A percentile compares a stretch with the other conserved stretches of the same genome.
These are phyloP conservation scores for Aureobasidium zeae DNA, from an alignment of 2,329 filamentous ascomycete species.

Conservation along the genomic window DNA sequence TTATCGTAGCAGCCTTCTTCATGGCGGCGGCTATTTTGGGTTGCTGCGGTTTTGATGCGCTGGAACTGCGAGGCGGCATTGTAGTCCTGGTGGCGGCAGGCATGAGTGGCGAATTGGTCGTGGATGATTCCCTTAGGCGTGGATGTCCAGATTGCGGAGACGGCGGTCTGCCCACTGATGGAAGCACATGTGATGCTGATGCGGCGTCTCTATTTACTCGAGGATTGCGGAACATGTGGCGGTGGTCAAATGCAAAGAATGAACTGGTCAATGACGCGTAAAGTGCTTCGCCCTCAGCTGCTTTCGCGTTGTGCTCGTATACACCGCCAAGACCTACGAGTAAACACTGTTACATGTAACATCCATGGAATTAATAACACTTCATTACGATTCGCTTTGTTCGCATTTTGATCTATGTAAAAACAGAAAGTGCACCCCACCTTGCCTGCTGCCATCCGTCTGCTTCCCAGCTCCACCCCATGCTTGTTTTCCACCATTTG, in stretches of 20 bases:
- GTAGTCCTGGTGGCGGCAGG: slow-evolving; percentile 24
- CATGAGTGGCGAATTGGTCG: slow-evolving; percentile 20
- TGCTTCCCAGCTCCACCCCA: background rate
- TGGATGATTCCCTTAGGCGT: background rate
- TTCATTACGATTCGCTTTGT: slow-evolving; percentile 1
- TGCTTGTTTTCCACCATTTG: slow-evolving; percentile 4
- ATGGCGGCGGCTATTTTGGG: slow-evolving; percentile 26
- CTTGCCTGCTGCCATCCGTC: background rate
- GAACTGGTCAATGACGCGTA: background rate
- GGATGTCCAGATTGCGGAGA: slow-evolving; percentile 36
- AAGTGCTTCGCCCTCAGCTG: slow-evolving; percentile 9
- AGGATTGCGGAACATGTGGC: slow-evolving; percentile 47
- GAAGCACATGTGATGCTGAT: slow-evolving; percentile 29
- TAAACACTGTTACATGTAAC: background rate
- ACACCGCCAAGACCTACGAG: slow-evolving; percentile 8
- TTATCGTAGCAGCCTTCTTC: slow-evolving; percentile 27
- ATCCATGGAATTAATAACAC: background rate
- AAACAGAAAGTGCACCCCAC: slow-evolving; percentile 4
- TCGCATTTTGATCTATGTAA: slow-evolving; percentile 13
- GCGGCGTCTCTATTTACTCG: slow-evolving; percentile 36
- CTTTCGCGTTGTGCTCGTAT: slow-evolving; percentile 1
- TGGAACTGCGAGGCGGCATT: slow-evolving; percentile 17
- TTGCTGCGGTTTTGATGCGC: slow-evolving; percentile 18
- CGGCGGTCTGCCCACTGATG: slow-evolving; percentile 44
- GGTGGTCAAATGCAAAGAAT: no score